These are phyloP conservation scores for Cinnamomum chago DNA, from an alignment of 164 flowering plant species.

Conservation along the genomic window DNA sequence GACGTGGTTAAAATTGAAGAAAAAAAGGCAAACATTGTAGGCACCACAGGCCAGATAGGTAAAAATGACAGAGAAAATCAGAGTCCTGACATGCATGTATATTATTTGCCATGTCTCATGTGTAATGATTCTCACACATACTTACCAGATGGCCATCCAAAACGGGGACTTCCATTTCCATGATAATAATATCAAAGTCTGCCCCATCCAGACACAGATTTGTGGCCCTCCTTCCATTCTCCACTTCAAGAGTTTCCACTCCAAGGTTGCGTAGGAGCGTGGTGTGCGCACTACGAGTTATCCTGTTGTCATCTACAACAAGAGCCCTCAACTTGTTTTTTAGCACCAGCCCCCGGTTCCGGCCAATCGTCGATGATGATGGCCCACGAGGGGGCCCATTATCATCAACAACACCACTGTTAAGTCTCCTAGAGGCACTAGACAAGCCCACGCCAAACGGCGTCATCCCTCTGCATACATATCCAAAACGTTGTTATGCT, in stretches of 20 bases:
- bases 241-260: slow-evolving; percentile 15
- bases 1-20: neutral
- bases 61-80: too few species aligned
- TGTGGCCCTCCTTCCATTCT: slow-evolving; percentile 29
- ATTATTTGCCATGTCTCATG: neutral
- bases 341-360: neutral
- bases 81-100: neutral
- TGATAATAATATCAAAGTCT: slow-evolving; percentile 24
- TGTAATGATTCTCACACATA: neutral
- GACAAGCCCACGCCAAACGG: too few species aligned
- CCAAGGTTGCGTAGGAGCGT: slow-evolving; percentile 19
- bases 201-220: slow-evolving; percentile 19
- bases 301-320: slow-evolving; percentile 24
- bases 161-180: slow-evolving; percentile 34
- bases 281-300: slow-evolving; percentile 14
- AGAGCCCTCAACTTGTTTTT: slow-evolving; percentile 15
- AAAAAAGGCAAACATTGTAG: neutral
- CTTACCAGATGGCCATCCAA: slow-evolving; percentile 33
- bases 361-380: too few species aligned
- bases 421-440: too few species aligned
- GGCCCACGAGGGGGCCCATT: too few species aligned
- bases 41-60: too few species aligned
- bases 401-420: too few species aligned
- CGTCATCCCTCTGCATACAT: too few species aligned
- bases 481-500: too few species aligned